A percentile compares a stretch with the other conserved stretches of the same genome.
phyloP scores from a whole-genome alignment of 257 asterid species.

The Leonotis leonurus region DNA sequence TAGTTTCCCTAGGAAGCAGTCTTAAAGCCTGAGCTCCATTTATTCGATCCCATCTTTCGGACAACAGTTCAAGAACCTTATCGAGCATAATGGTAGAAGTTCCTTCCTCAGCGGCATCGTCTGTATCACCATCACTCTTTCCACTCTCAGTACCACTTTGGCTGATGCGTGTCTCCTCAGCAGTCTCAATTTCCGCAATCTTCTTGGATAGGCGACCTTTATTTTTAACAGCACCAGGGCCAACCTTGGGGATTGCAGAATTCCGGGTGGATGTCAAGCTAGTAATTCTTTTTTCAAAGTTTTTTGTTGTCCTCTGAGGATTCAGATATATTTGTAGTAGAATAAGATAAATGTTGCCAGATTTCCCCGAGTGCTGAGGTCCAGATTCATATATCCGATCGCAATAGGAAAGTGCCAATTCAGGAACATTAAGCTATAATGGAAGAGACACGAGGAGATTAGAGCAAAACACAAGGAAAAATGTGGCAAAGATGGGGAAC shows the following conservation, averaged over 20 bases:
- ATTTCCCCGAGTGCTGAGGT: slow-evolving; percentile 57
- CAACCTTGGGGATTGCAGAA: slow-evolving; percentile 45
- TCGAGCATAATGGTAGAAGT: slow-evolving; percentile 74
- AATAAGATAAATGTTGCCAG: slow-evolving; percentile 76
- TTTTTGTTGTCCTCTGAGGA: slow-evolving; percentile 73
- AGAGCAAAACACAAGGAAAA: slow-evolving; percentile 10
- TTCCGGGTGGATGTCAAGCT: slow-evolving; percentile 47
- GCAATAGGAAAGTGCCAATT: slow-evolving; percentile 81
- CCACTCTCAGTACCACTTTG: slow-evolving; percentile 89
- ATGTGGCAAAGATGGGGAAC: neutral
- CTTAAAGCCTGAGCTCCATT: slow-evolving; percentile 92
- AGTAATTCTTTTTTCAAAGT: slow-evolving; percentile 60
- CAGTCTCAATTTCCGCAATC: slow-evolving; percentile 82
- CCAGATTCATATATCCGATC: slow-evolving; percentile 78
- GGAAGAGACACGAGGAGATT: slow-evolving; percentile 13
- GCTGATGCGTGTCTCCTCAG: slow-evolving; percentile 66
- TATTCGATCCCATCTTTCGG: slow-evolving; percentile 89
- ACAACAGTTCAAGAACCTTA: slow-evolving; percentile 84
- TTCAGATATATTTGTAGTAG: slow-evolving; percentile 89
- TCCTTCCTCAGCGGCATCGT: slow-evolving; percentile 62
- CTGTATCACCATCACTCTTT: slow-evolving; percentile 82
- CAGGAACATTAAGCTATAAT: slow-evolving; percentile 81
- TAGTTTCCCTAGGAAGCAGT: slow-evolving; percentile 86
- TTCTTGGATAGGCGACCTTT: slow-evolving; percentile 54
- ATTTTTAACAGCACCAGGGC: slow-evolving; percentile 38